Evolutionary conservation across 2,329 filamentous ascomycete genomes (phyloP), one percentile per base, ranked within the genome.

Genomic region (Alternaria brassicae): DNA sequence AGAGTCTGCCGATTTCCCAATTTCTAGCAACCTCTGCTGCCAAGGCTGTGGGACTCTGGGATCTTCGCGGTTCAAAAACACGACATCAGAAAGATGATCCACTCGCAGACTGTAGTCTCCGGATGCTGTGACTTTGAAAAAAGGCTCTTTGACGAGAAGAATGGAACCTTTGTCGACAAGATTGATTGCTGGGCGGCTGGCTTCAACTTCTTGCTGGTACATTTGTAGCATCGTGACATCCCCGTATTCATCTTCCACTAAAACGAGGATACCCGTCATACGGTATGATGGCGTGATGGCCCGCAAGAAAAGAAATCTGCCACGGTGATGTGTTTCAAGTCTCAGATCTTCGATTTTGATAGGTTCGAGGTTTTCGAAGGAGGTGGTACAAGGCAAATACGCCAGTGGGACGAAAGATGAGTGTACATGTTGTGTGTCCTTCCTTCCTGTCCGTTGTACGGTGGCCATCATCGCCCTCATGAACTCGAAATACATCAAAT

Each of bases 41-140:
- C 80, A 84, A n/a, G 55, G 45, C 1, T 40, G 23, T 1, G 83
- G 83, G 12, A 84, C 68, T 4, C 69, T 75, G n/a, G 71, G 50
- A 39, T 85, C 79, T 17, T 64, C 44, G 0, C 62, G 50, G 0
- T 72, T 52, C 2, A 85, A 57, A 58, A 75, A 77, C 3, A 80
- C 59, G 17, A 86, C 62, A 56, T 87, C 84, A 15, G 79, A 81
- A 15, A 82, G 65, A 66, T 87, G 85, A 56, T 87, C 85, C 6
- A 86, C 81, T 6, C 83, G 78, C 23, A 87, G 32, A 0, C 72
- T 76, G 66, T 82, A 83, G 0, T 71, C 47, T 2, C 80, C 80
- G 27, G 80, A 69, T 0, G 67, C 69, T 23, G 75, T 74, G 0
- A 67, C 28, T 61, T 82, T 84, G 63, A 86, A 79, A 63, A 81